Evolutionary conservation across 2,329 filamentous ascomycete genomes (phyloP), one percentile per base, ranked within the genome.

Genomic region (Talaromyces rugulosus): DNA sequence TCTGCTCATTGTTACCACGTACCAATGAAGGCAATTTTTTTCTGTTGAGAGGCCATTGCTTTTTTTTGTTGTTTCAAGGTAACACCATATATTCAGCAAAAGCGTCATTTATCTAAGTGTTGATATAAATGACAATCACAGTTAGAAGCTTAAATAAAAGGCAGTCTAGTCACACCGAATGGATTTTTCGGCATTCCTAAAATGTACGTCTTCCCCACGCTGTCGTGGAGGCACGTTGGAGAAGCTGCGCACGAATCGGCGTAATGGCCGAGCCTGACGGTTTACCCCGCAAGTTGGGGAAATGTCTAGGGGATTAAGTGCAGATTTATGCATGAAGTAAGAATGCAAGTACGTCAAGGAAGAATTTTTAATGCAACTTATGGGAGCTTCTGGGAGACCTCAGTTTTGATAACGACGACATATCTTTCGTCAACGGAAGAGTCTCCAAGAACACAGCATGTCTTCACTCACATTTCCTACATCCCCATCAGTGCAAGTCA

Each of bases 401-500:
- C 44, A 7, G 16, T 27, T 11, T 27, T 12, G 44, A 27, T 14
- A 4, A 27, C 14, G 8, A 27, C n/a, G 23, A 12, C n/a, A 3
- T 7, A 18, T 11, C n/a, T 47, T 47, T 27, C 18, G 23, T 47
- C 3, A 12, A 3, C 42, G 8, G 42, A 12, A 47, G 11, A 47
- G 7, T 9, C 42, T n/a, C 6, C 4, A 47, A 47, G 3, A 16
- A 40, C 36, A 36, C 34, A 36, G 14, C 9, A 23, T 47, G 42
- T 47, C 42, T 47, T 47, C 18, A 18, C 18, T 47, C 44, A 47
- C 18, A 18, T 47, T 47, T 16, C n/a, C 44, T 27, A 18, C 8
- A 27, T 18, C 44, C 4, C 9, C 44, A 47, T 47, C 44, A 11
- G 61, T 63, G 52, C 73, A 68, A 54, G 75, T 77, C 27, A 73